Evolutionary conservation across 495 filamentous ascomycete genomes (phyloP), one percentile per base, ranked within the genome.

Genomic region (Pseudomonodictys pantanalensis): DNA sequence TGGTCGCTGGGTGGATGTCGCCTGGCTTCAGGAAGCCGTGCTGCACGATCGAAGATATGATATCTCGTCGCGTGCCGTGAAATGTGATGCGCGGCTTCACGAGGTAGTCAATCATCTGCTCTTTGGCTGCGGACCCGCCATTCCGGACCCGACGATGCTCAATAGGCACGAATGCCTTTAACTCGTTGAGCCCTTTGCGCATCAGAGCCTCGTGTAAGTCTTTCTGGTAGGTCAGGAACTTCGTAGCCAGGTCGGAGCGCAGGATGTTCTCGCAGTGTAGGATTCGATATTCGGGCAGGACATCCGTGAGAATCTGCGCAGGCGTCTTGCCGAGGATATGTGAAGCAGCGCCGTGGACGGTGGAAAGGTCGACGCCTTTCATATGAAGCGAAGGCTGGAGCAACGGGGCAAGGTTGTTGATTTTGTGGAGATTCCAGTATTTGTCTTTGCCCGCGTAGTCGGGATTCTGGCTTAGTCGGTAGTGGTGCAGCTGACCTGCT

Each of bases 181-280:
- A 63, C 12, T 63, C 15, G 12, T 52, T 28, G 25, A 52, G 35
- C n/a, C 41, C 50, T 49, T 58, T 26, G 55, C 55, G 18, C 46
- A 60, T 29, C 18, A 76, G 48, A 25, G 68, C 52, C n/a, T 65
- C 29, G n/a, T 62, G 55, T 30, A 76, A 69, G 12, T 68, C 39
- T 3, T 52, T 10, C 25, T 69, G 72, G 32, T 64, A 63, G 10
- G 49, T 35, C 15, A 69, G 44, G 32, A 76, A 76, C 7, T 56
- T 67, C 23, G n/a, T 39, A 10, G 54, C 42, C 0, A 78, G 63
- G 47, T 76, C 68, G 11, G 23, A 52, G 8, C 75, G 68, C 17
- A 78, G 48, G 20, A 78, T 60, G 18, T 69, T 71, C 41, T 78
- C 75, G 20, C 74, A 69, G 39, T 77, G 75, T 15, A 77, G 69